These are phyloP conservation scores for Cladophialophora carrionii DNA, from an alignment of 2,329 filamentous ascomycete species.

Conservation along the genomic window DNA sequence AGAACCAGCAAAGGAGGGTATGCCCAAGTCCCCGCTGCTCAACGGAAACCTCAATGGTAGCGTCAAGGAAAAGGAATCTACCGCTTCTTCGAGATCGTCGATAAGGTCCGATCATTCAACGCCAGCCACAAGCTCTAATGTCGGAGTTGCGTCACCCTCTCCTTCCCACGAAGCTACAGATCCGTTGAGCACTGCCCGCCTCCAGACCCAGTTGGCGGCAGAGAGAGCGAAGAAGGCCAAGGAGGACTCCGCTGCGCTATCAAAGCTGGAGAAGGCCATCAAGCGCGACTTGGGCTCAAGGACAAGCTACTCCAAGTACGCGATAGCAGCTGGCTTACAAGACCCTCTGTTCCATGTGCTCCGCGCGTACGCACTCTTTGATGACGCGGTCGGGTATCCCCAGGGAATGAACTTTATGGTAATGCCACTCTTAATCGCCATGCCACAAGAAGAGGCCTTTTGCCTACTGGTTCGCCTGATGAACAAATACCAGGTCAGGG, in stretches of 20 bases:
- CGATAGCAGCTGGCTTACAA: slow-evolving; percentile 85
- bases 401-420: slow-evolving; percentile 99
- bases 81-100: slow-evolving; percentile 80
- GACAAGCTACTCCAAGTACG: slow-evolving; percentile 96
- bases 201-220: slow-evolving; percentile 64
- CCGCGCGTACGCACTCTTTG: slow-evolving; percentile 95
- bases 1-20: slow-evolving; percentile 59
- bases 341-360: slow-evolving; percentile 94
- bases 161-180: slow-evolving; percentile 65
- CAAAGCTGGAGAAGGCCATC: slow-evolving; percentile 89
- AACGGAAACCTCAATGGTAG: slow-evolving; percentile 53
- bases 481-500: slow-evolving; percentile 92
- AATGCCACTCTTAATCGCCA: slow-evolving; percentile 97
- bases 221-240: slow-evolving; percentile 78
- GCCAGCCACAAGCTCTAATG: slow-evolving; percentile 59
- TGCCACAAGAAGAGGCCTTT: slow-evolving; percentile 97
- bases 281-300: slow-evolving; percentile 86
- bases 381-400: slow-evolving; percentile 92
- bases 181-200: slow-evolving; percentile 58
- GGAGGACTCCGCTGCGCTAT: slow-evolving; percentile 71
- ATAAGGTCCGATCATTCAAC: slow-evolving; percentile 76
- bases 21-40: slow-evolving; percentile 41
- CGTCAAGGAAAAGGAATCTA: slow-evolving; percentile 67
- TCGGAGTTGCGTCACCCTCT: slow-evolving; percentile 59
- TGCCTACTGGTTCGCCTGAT: slow-evolving; percentile 89